These are phyloP conservation scores for Amylostereum areolatum DNA, from an alignment of 1,284 basidiomycete species.

Conservation along the genomic window DNA sequence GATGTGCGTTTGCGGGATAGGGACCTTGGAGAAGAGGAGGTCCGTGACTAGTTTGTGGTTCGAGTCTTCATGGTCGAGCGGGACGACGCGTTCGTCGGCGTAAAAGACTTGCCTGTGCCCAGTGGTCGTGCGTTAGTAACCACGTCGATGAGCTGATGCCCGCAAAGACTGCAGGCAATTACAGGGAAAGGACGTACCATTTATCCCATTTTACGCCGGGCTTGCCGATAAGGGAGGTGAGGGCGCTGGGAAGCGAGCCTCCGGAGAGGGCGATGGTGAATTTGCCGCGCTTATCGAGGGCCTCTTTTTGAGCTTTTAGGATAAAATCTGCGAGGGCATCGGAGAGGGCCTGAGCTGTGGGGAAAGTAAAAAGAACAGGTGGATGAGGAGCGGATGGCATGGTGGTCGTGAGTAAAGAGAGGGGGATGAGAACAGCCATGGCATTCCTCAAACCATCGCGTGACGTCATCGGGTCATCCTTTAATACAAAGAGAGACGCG, in stretches of 20 bases:
- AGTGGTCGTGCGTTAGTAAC: conserved; percentile 6
- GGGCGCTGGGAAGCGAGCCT: conserved; percentile 85
- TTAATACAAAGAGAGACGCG: too few relatives aligned
- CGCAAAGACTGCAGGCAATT: neutral
- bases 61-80: conserved; percentile 87
- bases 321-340: conserved; percentile 78
- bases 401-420: neutral
- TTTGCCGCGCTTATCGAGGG: conserved; percentile 80
- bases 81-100: conserved; percentile 94
- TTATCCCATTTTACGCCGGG: conserved; percentile 89
- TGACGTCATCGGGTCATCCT: too few relatives aligned
- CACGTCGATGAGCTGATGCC: conserved; percentile 3
- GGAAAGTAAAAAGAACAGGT: conserved; percentile 78
- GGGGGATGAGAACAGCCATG: neutral
- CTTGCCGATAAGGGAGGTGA: conserved; percentile 69
- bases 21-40: conserved; percentile 80
- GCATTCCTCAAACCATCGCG: too few relatives aligned
- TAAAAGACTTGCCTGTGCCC: conserved; percentile 90
- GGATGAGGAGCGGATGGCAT: conserved; percentile 39
- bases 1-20: conserved; percentile 75
- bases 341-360: conserved; percentile 48
- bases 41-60: conserved; percentile 81
- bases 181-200: conserved; percentile 54
- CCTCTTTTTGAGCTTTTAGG: conserved; percentile 84
- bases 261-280: conserved; percentile 95